Evolutionary conservation across 2,329 filamentous ascomycete genomes (phyloP).

Genomic region (Celoporthe dispersa): DNA sequence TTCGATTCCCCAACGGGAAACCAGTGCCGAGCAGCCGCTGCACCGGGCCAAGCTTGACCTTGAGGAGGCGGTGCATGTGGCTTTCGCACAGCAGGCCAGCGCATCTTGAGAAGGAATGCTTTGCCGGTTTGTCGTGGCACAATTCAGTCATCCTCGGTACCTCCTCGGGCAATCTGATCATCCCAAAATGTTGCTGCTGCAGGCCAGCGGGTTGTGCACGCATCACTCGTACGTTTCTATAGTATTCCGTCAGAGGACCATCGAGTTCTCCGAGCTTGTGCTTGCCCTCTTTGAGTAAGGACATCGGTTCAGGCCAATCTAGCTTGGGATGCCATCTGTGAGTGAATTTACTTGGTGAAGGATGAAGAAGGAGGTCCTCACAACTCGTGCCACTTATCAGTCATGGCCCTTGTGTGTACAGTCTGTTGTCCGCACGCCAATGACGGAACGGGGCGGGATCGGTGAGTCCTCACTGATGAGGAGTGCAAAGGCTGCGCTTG

Average conservation of each 20-base stretch:
- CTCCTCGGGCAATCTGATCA: neutral
- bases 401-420: neutral
- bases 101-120: neutral
- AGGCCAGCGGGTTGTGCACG: neutral
- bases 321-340: neutral
- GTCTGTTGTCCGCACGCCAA: neutral
- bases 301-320: neutral
- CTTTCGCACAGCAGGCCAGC: neutral
- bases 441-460: neutral
- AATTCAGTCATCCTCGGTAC: neutral
- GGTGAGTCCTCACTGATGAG: neutral
- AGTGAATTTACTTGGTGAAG: neutral
- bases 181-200: neutral
- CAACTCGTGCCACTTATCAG: neutral
- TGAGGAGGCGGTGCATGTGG: neutral
- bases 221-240: neutral
- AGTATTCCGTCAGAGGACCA: neutral
- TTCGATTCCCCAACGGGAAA: neutral
- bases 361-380: neutral
- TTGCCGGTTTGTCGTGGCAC: neutral
- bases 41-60: neutral
- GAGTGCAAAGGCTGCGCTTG: neutral
- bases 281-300: neutral
- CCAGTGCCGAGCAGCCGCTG: neutral
- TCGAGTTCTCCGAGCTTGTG: neutral